These are phyloP conservation scores for Alternaria solani DNA, from an alignment of 2,329 filamentous ascomycete genomes.

Conservation along the genomic window DNA sequence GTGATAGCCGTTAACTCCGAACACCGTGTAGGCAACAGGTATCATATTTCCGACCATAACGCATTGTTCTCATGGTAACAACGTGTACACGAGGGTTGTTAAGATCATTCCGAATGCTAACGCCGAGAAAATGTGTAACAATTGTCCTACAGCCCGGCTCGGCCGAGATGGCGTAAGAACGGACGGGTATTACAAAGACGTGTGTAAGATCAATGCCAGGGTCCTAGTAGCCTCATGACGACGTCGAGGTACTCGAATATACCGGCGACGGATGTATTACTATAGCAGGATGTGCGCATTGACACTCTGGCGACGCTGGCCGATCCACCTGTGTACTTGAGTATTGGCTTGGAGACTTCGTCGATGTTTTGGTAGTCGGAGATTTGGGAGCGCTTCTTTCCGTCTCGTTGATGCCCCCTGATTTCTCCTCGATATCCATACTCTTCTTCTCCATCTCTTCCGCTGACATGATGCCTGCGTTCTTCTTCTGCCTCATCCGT, in stretches of 20 bases:
- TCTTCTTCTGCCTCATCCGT: constrained; percentile 13
- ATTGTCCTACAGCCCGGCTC: not conserved
- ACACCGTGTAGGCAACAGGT: not conserved
- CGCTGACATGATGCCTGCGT: constrained; percentile 7
- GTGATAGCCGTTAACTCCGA: constrained; percentile 8
- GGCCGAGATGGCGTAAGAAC: not conserved
- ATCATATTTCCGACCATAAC: not conserved
- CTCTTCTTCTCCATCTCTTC: constrained; percentile 19
- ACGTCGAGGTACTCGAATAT: not conserved
- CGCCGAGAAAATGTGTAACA: not conserved
- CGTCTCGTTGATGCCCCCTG: constrained; percentile 3
- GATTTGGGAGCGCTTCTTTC: constrained; percentile 18
- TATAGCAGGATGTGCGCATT: constrained; percentile 13
- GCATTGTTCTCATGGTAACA: not conserved
- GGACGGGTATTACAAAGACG: not conserved
- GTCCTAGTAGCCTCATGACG: not conserved
- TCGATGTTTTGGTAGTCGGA: constrained; percentile 11
- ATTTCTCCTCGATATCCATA: not conserved
- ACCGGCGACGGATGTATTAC: constrained; percentile 3
- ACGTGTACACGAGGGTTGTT: not conserved
- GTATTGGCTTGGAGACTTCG: constrained; percentile 10
- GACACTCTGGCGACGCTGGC: constrained; percentile 15
- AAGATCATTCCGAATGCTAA: not conserved
- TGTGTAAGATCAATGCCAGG: not conserved
- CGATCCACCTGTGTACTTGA: constrained; percentile 8